Conservation (phyloP, 129 eudicot species). For the Arctium lappa region DNA sequence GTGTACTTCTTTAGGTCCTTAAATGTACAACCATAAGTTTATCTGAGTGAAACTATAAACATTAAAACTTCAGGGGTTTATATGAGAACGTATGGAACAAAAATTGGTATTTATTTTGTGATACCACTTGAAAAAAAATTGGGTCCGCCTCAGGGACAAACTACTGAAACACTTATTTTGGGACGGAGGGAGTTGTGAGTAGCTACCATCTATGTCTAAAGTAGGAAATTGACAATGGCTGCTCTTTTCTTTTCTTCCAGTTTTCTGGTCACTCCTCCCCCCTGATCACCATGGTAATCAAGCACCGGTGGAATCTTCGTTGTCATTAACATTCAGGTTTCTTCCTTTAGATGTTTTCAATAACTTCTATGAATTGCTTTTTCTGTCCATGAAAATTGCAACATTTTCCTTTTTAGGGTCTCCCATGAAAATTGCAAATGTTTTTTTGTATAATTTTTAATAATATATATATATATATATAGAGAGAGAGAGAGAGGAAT, state of each 20-base stretch:
- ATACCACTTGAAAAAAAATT: background rate
- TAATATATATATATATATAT: background rate
- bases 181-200: background rate
- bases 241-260: conserved; percentile 36
- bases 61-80: background rate
- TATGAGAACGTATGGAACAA: background rate
- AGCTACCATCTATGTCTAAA: background rate
- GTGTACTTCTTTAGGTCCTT: background rate
- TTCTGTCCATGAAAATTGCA: background rate
- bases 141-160: background rate
- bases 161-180: background rate
- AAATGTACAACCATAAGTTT: background rate
- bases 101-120: background rate
- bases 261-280: conserved; percentile 84
- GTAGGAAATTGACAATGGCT: conserved; percentile 9
- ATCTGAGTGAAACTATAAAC: background rate
- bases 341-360: conserved; percentile 6
- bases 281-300: conserved; percentile 47
- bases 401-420: background rate
- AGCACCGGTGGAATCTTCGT: conserved; percentile 72
- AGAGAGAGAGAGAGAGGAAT: too few species aligned
- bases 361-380: background rate
- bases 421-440: background rate
- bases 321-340: conserved; percentile 88
- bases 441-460: background rate